A percentile compares a stretch with the other conserved stretches of the same genome.
Evolutionary conservation across 495 filamentous ascomycete genomes (phyloP).

Genomic region (Daldinia vernicosa): DNA sequence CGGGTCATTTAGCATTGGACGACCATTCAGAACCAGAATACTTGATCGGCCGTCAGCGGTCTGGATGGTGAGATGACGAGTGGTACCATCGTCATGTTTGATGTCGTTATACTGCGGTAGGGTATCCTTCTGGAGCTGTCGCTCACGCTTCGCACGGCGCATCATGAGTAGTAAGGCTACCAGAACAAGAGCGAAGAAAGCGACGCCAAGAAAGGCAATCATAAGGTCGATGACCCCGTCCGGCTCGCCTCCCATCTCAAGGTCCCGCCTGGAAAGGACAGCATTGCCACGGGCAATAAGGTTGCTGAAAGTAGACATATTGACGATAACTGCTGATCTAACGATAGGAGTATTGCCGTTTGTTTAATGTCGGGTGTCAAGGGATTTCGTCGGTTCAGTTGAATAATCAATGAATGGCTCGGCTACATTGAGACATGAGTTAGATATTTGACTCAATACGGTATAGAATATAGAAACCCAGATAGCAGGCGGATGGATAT

Average conservation of each 20-base stretch:
- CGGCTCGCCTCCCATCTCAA: conserved; percentile 52
- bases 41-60: conserved; percentile 76
- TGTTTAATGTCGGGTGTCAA: conserved; percentile 27
- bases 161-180: conserved; percentile 74
- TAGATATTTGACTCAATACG: conserved; percentile 42
- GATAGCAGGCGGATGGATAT: neutral
- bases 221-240: conserved; percentile 72
- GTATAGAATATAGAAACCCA: conserved; percentile 5
- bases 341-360: conserved; percentile 31
- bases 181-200: conserved; percentile 72
- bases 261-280: conserved; percentile 47
- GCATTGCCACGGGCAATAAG: conserved; percentile 62
- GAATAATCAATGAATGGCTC: conserved; percentile 39
- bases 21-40: conserved; percentile 73
- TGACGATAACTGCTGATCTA: conserved; percentile 35
- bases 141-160: conserved; percentile 61
- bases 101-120: conserved; percentile 66
- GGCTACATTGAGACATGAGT: conserved; percentile 35
- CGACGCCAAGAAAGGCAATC: conserved; percentile 79
- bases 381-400: conserved; percentile 33
- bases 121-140: conserved; percentile 59
- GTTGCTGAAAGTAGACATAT: conserved; percentile 59
- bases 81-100: conserved; percentile 60
- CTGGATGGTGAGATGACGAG: conserved; percentile 58
- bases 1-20: conserved; percentile 77